A percentile compares a stretch with the other conserved stretches of the same genome.
phyloP scores from a whole-genome alignment of 75 land plant genomes.

The Sequoiadendron giganteum region DNA sequence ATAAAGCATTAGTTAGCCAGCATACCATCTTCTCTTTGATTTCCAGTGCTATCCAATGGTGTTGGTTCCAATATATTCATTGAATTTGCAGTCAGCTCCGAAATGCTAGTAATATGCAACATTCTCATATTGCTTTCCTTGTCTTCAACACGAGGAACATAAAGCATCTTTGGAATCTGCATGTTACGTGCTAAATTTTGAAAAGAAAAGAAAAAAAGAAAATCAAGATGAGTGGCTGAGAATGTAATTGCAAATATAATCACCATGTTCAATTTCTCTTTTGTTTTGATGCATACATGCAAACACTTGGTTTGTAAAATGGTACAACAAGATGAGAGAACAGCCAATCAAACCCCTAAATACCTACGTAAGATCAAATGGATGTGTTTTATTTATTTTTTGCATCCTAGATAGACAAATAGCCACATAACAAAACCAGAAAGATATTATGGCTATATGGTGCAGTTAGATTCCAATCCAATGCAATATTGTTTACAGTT shows the following conservation, averaged over 20 bases:
- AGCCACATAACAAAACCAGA: background rate
- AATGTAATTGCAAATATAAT: background rate
- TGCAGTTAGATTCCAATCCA: background rate
- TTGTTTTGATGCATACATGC: background rate
- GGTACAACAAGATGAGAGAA: background rate
- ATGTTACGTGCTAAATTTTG: constrained; percentile 28
- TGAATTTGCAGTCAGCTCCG: constrained; percentile 78
- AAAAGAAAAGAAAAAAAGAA: constrained; percentile 6
- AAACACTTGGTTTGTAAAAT: background rate
- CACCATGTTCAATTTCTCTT: background rate
- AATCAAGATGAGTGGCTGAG: background rate
- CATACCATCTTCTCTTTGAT: constrained; percentile 83
- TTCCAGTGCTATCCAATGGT: constrained; percentile 54
- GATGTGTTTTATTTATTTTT: background rate
- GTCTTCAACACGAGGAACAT: constrained; percentile 94
- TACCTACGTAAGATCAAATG: background rate
- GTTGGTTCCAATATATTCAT: constrained; percentile 92
- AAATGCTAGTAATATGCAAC: constrained; percentile 59
- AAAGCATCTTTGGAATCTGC: constrained; percentile 53
- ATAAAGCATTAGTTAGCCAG: background rate
- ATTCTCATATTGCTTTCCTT: constrained; percentile 86
- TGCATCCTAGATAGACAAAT: background rate
- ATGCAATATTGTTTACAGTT: background rate
- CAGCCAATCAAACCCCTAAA: background rate
- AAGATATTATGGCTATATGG: background rate